Conservation (phyloP, 768 basidiomycete genomes). For the Leccinellum albellum region DNA sequence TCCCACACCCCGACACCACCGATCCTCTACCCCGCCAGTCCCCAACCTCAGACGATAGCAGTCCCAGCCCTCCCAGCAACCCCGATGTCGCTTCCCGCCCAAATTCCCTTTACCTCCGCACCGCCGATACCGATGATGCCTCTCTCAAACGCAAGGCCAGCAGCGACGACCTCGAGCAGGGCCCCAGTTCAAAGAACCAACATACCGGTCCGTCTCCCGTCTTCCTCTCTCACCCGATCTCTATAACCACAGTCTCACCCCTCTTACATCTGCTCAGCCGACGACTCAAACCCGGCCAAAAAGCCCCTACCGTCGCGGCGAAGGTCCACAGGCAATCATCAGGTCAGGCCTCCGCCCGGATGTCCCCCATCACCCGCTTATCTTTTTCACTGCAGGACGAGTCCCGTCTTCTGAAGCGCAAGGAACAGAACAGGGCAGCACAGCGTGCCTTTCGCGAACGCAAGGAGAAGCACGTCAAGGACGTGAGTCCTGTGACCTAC, state of each 20-base stretch:
- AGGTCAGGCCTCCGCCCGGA: slow-evolving; percentile 26
- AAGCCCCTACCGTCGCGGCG: slow-evolving; percentile 31
- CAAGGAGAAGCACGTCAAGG: slow-evolving; percentile 96
- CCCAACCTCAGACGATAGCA: slow-evolving; percentile 72
- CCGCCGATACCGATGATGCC: slow-evolving; percentile 42
- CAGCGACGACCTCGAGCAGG: slow-evolving; percentile 57
- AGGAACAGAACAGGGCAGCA: slow-evolving; percentile 96
- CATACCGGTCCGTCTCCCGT: slow-evolving; percentile 49
- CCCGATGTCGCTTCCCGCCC: slow-evolving; percentile 24
- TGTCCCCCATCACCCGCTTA: background rate
- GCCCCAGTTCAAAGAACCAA: slow-evolving; percentile 62
- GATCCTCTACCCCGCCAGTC: slow-evolving; percentile 50
- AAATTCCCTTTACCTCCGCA: slow-evolving; percentile 19
- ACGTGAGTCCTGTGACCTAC: slow-evolving; percentile 52
- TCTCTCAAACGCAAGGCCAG: slow-evolving; percentile 77
- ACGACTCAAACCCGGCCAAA: slow-evolving; percentile 24
- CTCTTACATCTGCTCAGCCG: slow-evolving; percentile 10
- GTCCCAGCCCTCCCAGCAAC: slow-evolving; percentile 67
- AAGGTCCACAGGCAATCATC: slow-evolving; percentile 38
- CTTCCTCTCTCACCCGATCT: background rate
- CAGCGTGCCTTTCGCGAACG: slow-evolving; percentile 97
- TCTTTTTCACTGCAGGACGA: slow-evolving; percentile 52
- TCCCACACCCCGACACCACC: slow-evolving; percentile 36
- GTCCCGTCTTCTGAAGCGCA: slow-evolving; percentile 75
- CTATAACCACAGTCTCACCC: background rate